Evolutionary conservation across 352 stramenopile genomes (phyloP).

Genomic region (Pythium volutum): DNA sequence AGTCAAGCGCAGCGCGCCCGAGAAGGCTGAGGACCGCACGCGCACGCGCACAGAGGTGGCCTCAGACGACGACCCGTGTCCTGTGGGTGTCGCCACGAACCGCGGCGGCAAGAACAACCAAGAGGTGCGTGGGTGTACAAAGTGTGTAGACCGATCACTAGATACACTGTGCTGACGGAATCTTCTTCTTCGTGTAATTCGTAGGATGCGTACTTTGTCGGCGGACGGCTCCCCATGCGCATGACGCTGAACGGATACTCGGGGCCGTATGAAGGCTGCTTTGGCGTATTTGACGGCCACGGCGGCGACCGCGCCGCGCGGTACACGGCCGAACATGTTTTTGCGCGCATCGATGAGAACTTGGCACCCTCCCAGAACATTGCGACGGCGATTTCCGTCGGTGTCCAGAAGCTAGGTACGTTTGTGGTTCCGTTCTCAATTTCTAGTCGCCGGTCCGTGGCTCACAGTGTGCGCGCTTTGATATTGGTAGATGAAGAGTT

Average conservation of each 20-base stretch:
- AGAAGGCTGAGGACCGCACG: conserved; percentile 21
- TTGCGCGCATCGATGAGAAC: conserved; percentile 54
- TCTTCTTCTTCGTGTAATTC: background rate
- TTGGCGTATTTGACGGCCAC: conserved; percentile 84
- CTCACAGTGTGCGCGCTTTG: background rate
- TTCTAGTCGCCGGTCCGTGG: background rate
- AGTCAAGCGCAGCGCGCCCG: background rate
- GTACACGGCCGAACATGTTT: conserved; percentile 75
- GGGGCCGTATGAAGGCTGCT: conserved; percentile 55
- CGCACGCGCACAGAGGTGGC: conserved; percentile 33
- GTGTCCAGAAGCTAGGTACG: conserved; percentile 57
- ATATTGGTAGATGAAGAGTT: conserved; percentile 51
- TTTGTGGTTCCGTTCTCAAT: background rate
- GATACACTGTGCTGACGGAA: background rate
- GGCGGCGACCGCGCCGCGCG: conserved; percentile 72
- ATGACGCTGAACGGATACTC: conserved; percentile 82
- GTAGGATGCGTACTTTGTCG: conserved; percentile 83
- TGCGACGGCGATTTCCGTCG: conserved; percentile 53
- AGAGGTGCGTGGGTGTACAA: conserved; percentile 62
- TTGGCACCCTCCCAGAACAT: conserved; percentile 34
- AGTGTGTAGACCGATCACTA: background rate
- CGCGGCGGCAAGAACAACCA: conserved; percentile 72
- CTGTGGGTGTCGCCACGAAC: conserved; percentile 65
- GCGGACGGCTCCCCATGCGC: conserved; percentile 47
- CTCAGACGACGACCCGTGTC: conserved; percentile 46